These are phyloP conservation scores for Paracorniculantispora psalliotae DNA, from an alignment of 2,329 filamentous ascomycete species.

Conservation along the genomic window DNA sequence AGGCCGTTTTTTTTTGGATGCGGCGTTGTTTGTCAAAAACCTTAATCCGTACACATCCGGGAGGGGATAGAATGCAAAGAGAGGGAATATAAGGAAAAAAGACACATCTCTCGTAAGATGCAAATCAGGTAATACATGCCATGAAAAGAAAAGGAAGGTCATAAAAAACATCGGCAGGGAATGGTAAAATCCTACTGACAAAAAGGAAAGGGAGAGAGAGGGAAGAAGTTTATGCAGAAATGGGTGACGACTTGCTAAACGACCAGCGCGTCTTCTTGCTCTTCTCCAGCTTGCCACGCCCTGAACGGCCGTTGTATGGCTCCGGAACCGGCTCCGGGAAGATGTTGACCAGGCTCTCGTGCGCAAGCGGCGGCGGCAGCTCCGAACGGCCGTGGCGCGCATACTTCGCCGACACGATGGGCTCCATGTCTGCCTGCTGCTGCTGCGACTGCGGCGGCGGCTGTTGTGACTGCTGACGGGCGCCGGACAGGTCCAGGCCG, in stretches of 20 bases:
- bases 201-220: no score
- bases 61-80: background rate
- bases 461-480: no score
- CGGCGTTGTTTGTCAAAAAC: no score
- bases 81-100: background rate
- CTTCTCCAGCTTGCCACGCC: constrained; percentile 10
- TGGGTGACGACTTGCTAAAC: constrained; percentile 21
- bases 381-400: constrained; percentile 9
- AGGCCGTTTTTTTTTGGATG: no score
- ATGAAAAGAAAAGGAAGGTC: background rate
- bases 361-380: constrained; percentile 4
- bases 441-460: background rate
- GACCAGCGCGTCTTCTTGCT: constrained; percentile 29
- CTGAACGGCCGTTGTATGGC: background rate
- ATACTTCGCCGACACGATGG: constrained; percentile 23
- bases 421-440: constrained; percentile 24
- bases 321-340: constrained; percentile 14
- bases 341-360: constrained; percentile 12
- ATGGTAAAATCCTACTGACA: background rate
- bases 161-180: background rate
- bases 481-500: background rate
- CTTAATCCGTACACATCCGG: no score
- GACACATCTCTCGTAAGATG: background rate
- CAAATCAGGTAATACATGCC: background rate
- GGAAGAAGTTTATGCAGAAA: constrained; percentile 21